Evolutionary conservation across 179 eudicot genomes (phyloP), one percentile per base, ranked within the genome.

Genomic region (Beta macrorhiza): DNA sequence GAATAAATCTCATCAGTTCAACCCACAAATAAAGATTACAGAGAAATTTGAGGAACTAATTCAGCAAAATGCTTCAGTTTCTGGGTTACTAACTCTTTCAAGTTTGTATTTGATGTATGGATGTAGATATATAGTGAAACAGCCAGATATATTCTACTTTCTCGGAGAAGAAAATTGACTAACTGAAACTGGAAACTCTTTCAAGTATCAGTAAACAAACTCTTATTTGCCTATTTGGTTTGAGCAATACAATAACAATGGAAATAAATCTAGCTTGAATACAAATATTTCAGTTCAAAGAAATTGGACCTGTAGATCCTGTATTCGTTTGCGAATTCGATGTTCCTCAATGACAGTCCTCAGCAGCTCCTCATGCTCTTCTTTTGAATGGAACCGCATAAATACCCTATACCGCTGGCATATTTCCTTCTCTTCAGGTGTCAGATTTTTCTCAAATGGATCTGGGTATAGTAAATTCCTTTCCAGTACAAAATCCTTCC

Each of bases 361-460:
- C 78, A 91, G 87, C 78, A 94, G 85, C 56, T 94, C 91, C 75
- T 88, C 88, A 32, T 94, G 98, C 75, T 93, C 97, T 82, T 93
- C 91, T 84, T 90, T 91, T 42, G 94, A 87, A 82, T 89, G 95
- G 73, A 90, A 94, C 72, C 98, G 92, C 98, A 94, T 93, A 81
- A 91, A 94, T 44, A 88, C 93, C 83, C 89, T 84, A 62, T 88
- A 91, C 32, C 84, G 89, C 84, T 80, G 94, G 79, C 93, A 93
- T 69, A 94, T 59, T n/a, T 94, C 94, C 86, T 80, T 94, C 90
- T 93, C 98, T 82, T 94, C 97, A 64, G 83, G 86, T 19, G 93
- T 79, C 69, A 94, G 90, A 74, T 78, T 84, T 77, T 88, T 88
- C 87, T 88, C 92, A 77, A 91, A 88, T 80, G 95, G 91, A 79